Evolutionary conservation across 805 yeast genomes (phyloP), one percentile per base, ranked within the genome.

Genomic region (Cyberlindnera americana): DNA sequence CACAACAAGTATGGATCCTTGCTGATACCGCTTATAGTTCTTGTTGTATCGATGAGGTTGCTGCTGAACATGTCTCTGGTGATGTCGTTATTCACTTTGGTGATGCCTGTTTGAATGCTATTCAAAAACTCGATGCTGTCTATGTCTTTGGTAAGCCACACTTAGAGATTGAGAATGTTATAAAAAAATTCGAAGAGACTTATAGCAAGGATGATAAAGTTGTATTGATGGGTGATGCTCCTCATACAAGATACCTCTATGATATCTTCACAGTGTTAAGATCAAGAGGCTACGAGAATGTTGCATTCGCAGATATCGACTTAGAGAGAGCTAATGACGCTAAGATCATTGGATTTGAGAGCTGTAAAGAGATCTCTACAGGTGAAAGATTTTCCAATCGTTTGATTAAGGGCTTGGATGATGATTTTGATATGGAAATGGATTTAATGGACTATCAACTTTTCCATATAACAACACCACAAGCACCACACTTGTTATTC

Each of bases 21-120:
- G 99, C 98, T 0, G 99, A 93, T 56, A 91, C 99, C 0, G 88
- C 97, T 0, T 93, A 93, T 55, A 86, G 96, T 21, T 72, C 96
- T 1, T 93, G 99, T 61, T 93, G 99, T 64, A 83, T 91, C 10
- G 99, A 93, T 60, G 97, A 90, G 56, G 95, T 91, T 19, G 98
- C 99, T 0, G 95, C 96, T 1, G 90, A 85, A 56, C 99, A 93
- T 60, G 95, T 91, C 13, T 57, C 67, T 6, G 89, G 93, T 6
- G 96, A 91, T 47, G 63, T 84, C 5, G 87, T 93, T 21, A 78
- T 90, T 2, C 99, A 93, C 62, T 87, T 90, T 61, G 99, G 99
- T 3, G 95, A 88, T 57, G 91, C 98, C 0, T 93, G 99, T 61
- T 62, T 93, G 56, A 89, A 83, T 50, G 83, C 89, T 0, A 79